A percentile compares a stretch with the other conserved stretches of the same genome.
These are phyloP conservation scores for Oenanthe sinensis DNA, from an alignment of 129 eudicot genomes.

Conservation along the genomic window DNA sequence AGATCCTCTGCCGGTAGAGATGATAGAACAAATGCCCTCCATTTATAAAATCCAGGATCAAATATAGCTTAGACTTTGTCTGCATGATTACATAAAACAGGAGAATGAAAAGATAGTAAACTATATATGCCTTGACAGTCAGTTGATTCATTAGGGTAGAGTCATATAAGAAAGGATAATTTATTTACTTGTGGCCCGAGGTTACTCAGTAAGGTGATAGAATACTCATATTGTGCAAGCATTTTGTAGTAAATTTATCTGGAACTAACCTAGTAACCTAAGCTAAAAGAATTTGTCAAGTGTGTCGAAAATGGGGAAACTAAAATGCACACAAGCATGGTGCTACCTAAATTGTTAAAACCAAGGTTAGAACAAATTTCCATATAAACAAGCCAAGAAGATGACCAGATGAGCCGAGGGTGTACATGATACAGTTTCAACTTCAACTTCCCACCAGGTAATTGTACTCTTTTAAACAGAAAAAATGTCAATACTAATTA, in stretches of 20 bases:
- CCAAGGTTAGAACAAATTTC: not conserved
- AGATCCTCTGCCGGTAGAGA: slow-evolving; percentile 79
- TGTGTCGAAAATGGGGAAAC: not conserved
- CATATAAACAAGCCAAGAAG: not conserved
- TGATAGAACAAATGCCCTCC: slow-evolving; percentile 97
- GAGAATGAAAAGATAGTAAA: slow-evolving; percentile 7
- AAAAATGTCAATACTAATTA: not conserved
- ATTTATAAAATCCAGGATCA: slow-evolving; percentile 84
- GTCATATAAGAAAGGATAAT: not conserved
- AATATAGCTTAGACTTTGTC: slow-evolving; percentile 92
- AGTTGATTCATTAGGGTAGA: not conserved
- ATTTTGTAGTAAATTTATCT: not conserved
- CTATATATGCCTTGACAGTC: not conserved
- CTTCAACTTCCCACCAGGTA: not conserved
- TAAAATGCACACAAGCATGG: not conserved
- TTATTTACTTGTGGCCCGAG: not conserved
- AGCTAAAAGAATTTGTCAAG: not conserved
- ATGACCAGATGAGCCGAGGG: not conserved
- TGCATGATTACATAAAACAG: slow-evolving; percentile 24
- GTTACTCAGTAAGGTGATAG: not conserved
- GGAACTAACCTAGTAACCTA: not conserved
- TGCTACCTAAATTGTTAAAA: not conserved
- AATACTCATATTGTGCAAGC: not conserved
- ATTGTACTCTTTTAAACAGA: not conserved
- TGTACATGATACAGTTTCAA: not conserved